A percentile compares a stretch with the other conserved stretches of the same genome.
These are phyloP conservation scores for Trichoderma asperelloides DNA, from an alignment of 495 filamentous ascomycete species.

Conservation along the genomic window DNA sequence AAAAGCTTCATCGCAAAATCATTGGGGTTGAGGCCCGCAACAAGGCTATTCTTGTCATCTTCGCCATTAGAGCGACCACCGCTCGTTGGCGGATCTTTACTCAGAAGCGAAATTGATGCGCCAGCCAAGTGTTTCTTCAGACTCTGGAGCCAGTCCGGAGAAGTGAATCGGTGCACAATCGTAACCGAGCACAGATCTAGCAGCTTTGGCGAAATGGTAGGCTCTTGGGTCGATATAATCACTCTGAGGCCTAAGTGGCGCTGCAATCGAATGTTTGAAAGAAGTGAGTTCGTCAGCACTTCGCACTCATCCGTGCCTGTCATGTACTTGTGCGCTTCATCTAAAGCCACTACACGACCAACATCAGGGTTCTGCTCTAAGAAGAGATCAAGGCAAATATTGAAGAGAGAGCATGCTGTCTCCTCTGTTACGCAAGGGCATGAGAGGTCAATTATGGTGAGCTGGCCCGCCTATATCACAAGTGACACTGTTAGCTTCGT, in stretches of 20 bases:
- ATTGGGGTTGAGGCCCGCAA: constrained; percentile 12
- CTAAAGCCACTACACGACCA: constrained; percentile 30
- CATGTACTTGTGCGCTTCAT: constrained; percentile 38
- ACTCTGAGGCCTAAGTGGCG: constrained; percentile 59
- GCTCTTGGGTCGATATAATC: constrained; percentile 71
- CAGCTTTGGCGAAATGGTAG: constrained; percentile 59
- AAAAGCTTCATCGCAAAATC: constrained; percentile 37
- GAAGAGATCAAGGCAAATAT: constrained; percentile 55
- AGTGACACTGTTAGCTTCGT: constrained; percentile 8
- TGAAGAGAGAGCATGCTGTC: constrained; percentile 59
- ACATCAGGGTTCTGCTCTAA: constrained; percentile 40
- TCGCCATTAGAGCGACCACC: constrained; percentile 8
- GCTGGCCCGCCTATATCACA: constrained; percentile 33
- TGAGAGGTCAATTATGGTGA: constrained; percentile 69
- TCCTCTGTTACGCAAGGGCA: constrained; percentile 61
- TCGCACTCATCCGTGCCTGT: constrained; percentile 27
- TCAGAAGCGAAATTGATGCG: constrained; percentile 18
- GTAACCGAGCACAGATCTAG: constrained; percentile 65
- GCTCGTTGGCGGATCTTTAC: background rate
- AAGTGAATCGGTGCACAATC: constrained; percentile 66
- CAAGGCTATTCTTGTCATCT: constrained; percentile 3
- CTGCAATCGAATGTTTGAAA: constrained; percentile 58
- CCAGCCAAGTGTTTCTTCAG: constrained; percentile 56
- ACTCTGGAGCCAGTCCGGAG: constrained; percentile 56
- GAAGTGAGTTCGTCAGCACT: constrained; percentile 55